A percentile compares a stretch with the other conserved stretches of the same genome.
Evolutionary conservation across 2,329 filamentous ascomycete genomes (phyloP).

Genomic region (Colletotrichum neosansevieriae): DNA sequence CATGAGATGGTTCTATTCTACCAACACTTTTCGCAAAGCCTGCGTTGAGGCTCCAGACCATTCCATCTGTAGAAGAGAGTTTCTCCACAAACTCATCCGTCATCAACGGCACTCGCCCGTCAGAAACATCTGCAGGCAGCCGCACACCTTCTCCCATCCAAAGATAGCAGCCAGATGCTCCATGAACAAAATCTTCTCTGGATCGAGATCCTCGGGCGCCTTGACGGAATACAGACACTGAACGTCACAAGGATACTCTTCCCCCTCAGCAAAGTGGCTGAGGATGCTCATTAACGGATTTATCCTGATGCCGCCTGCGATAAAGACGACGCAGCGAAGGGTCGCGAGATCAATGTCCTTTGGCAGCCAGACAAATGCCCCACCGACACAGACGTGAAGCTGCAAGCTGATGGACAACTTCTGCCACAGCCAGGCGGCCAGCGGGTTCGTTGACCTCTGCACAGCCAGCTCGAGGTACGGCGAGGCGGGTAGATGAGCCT

Average conservation of each 20-base stretch:
- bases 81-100: constrained; percentile 73
- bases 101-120: constrained; percentile 72
- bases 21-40: constrained; percentile 56
- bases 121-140: constrained; percentile 60
- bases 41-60: constrained; percentile 45
- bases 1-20: constrained; percentile 35
- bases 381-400: constrained; percentile 79
- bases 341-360: constrained; percentile 53
- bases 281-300: constrained; percentile 85
- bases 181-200: constrained; percentile 63
- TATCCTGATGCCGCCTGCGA: constrained; percentile 86
- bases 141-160: constrained; percentile 50
- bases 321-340: constrained; percentile 74
- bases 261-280: constrained; percentile 64
- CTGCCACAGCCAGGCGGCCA: constrained; percentile 81
- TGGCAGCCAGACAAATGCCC: constrained; percentile 82
- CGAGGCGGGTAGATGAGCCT: constrained; percentile 50
- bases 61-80: constrained; percentile 49
- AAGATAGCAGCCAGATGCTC: constrained; percentile 60
- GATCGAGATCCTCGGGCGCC: constrained; percentile 44
- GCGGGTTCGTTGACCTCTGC: constrained; percentile 77
- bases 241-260: constrained; percentile 53
- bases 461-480: constrained; percentile 82
- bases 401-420: constrained; percentile 58
- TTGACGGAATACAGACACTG: constrained; percentile 73